Evolutionary conservation across 2,329 filamentous ascomycete species (phyloP).

Genomic region (Cryphonectria carpinicola): DNA sequence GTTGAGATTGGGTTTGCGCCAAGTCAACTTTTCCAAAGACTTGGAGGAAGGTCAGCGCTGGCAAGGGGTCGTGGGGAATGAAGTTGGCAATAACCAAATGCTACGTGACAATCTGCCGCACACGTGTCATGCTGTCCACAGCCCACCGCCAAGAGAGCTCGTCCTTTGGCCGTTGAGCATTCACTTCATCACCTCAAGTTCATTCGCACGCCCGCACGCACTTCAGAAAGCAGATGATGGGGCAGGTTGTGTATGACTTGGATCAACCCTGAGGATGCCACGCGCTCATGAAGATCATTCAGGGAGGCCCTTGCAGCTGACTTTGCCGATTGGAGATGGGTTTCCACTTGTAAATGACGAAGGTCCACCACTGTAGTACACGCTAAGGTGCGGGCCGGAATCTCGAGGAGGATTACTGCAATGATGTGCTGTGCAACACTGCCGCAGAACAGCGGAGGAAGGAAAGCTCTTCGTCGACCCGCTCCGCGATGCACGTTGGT

Average conservation of each 20-base stretch:
- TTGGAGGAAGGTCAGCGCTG: background rate
- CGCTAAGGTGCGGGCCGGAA: slow-evolving; percentile 1
- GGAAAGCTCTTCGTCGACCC: background rate
- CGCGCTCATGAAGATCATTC: background rate
- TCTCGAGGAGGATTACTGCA: background rate
- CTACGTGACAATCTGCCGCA: background rate
- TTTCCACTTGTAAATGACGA: slow-evolving; percentile 9
- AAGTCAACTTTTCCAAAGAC: background rate
- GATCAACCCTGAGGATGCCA: background rate
- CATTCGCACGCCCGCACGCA: background rate
- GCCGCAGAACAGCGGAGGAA: background rate
- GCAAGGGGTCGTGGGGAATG: background rate
- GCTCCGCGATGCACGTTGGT: background rate
- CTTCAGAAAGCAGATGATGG: background rate
- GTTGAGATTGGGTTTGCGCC: background rate
- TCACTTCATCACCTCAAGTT: background rate
- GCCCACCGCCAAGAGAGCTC: background rate
- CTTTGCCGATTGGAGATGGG: slow-evolving; percentile 1
- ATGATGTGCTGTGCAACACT: slow-evolving; percentile 3
- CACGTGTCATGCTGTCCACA: background rate
- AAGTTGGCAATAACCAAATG: background rate
- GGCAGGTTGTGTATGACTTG: background rate
- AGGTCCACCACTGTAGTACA: background rate
- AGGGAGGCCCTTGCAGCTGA: slow-evolving; percentile 2
- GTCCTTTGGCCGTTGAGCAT: background rate